Base-by-base conservation (phyloP, 768 basidiomycete species). In the Neoboletus brunneissimus region DNA sequence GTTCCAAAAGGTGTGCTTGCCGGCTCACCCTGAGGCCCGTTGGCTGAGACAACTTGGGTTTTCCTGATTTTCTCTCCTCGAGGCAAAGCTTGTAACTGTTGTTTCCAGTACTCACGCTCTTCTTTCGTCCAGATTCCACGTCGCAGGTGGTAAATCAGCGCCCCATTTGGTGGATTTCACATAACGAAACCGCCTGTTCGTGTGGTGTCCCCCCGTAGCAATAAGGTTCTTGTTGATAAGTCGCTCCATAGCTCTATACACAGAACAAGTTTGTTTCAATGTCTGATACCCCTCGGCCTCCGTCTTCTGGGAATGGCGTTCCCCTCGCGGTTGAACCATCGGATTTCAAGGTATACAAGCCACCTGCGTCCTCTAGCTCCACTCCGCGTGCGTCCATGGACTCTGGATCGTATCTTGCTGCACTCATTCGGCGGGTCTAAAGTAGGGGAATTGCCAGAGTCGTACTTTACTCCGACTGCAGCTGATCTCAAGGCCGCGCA, bases 1-100 rank as follows among this genome's bases (percentile, higher is more conserved):
- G 79, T 64, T 75, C 79, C 82, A 87, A 88, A 89, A 81, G 87
- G 83, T 74, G 75, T 78, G 81, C 85, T 78, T 77, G 89, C 89
- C 88, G 76, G 86, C 81, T 69, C 76, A 74, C 78, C 82, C 87
- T 87, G 87, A 79, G 81, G 77, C 64, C 66, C 72, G 72, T 77
- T 79, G 67, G 72, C 81, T 90, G 89, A 89, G 88, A 90, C 87
- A 85, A 81, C 65, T 68, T 68, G 51, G 58, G 67, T 68, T 56
- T 71, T 67, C 74, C 84, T 87, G 84, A 85, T 66, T 62, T 20
- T 42, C 20, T 43, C 22, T 43, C 16, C 16, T 44, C 31, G 13
- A 44, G 11, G 10, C 29, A 22, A n/a, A 20, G 4, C n/a, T 40
- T 38, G 29, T 25, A 22, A n/a, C 3, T 20, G 2, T 49, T n/a